Percentiles rank a stretch among this genome's conserved stretches.
phyloP scores from a whole-genome alignment of 805 yeast genomes.

The Hanseniaspora hatyaiensis region DNA sequence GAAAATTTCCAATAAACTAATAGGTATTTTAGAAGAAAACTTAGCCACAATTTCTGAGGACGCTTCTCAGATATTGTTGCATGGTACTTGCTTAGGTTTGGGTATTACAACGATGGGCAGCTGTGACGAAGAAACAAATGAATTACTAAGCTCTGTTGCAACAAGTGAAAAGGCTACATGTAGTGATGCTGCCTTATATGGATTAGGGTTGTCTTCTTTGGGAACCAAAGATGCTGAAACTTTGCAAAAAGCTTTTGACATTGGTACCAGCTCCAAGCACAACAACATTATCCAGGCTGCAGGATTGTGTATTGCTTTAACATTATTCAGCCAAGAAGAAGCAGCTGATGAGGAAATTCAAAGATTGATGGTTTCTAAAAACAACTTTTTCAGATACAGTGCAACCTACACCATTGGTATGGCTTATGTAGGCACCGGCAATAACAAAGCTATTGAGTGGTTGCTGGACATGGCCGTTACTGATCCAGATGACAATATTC shows the following conservation, averaged over 20 bases:
- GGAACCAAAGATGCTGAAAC: slow-evolving; percentile 72
- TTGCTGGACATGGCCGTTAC: slow-evolving; percentile 89
- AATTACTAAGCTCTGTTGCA: slow-evolving; percentile 68
- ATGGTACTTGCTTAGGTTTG: slow-evolving; percentile 90
- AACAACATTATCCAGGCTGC: slow-evolving; percentile 91
- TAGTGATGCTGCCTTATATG: slow-evolving; percentile 91
- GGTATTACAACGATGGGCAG: slow-evolving; percentile 97
- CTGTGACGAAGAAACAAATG: slow-evolving; percentile 59
- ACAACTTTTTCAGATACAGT: slow-evolving; percentile 82
- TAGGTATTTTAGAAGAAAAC: slow-evolving; percentile 54
- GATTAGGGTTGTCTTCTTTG: slow-evolving; percentile 91
- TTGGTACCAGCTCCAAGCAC: slow-evolving; percentile 91
- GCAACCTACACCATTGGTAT: slow-evolving; percentile 89
- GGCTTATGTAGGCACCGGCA: slow-evolving; percentile 94
- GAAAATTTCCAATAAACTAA: slow-evolving; percentile 66
- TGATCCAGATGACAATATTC: slow-evolving; percentile 89
- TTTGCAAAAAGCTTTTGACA: slow-evolving; percentile 67
- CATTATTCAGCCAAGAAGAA: slow-evolving; percentile 72
- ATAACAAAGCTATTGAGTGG: slow-evolving; percentile 73
- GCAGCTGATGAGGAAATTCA: slow-evolving; percentile 60
- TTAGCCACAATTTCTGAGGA: slow-evolving; percentile 39
- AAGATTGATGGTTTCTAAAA: slow-evolving; percentile 57
- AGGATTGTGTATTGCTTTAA: slow-evolving; percentile 76
- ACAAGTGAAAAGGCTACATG: slow-evolving; percentile 86
- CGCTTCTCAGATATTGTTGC: slow-evolving; percentile 72